Percentiles rank a stretch among this genome's conserved stretches.
These are phyloP conservation scores for Thinopyrum elongatum DNA, from an alignment of 176 grass and related monocot species.

Conservation along the genomic window DNA sequence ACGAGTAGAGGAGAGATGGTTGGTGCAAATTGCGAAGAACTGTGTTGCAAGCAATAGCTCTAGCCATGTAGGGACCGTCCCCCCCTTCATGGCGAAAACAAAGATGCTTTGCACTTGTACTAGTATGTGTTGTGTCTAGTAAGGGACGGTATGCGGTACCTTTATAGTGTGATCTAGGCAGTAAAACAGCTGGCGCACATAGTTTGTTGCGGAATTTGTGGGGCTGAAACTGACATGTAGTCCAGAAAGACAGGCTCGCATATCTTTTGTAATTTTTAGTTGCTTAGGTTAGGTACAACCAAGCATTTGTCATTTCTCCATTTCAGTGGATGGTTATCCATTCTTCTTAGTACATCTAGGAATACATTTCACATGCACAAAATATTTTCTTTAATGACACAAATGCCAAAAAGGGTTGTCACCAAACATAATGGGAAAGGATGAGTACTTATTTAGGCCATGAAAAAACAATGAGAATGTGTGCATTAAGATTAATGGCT, in stretches of 20 bases:
- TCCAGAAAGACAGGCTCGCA: not conserved
- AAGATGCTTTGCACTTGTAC: not conserved
- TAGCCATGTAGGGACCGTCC: constrained; percentile 38
- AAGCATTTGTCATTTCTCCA: not conserved
- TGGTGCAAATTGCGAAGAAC: constrained; percentile 41
- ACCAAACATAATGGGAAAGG: not conserved
- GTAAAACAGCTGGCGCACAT: not conserved
- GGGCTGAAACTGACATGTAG: not conserved
- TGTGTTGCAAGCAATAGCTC: constrained; percentile 42
- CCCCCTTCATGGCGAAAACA: not conserved
- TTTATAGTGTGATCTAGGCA: not conserved
- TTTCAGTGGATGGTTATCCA: not conserved
- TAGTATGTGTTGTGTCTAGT: not conserved
- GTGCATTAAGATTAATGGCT: too few relatives aligned
- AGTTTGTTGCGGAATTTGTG: not conserved
- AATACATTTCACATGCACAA: too few relatives aligned
- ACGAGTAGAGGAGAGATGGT: constrained; percentile 32
- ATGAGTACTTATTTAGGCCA: not conserved
- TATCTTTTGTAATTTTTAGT: not conserved
- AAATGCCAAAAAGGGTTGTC: not conserved
- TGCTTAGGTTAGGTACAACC: not conserved
- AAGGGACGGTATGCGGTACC: not conserved
- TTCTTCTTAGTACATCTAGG: not conserved
- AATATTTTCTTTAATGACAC: too few relatives aligned
- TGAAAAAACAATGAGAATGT: not conserved